Evolutionary conservation across 2,329 filamentous ascomycete species (phyloP), one percentile per base, ranked within the genome.

Genomic region (Penicillium sp.): DNA sequence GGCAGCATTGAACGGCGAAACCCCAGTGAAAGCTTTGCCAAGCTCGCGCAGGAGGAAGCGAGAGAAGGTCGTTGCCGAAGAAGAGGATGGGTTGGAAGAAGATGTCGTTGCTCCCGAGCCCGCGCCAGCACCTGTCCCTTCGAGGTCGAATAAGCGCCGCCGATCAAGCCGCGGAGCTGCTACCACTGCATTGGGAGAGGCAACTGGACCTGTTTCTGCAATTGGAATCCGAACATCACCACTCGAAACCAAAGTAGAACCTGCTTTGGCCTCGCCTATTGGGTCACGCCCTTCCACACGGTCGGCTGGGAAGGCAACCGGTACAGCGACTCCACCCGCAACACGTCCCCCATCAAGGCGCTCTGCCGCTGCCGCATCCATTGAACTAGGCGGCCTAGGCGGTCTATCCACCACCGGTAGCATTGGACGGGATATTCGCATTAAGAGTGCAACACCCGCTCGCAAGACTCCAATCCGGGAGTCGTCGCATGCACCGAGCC

Each of bases 21-120:
- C 35, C 5, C 36, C 49, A 28, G 18, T 16, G n/a, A 47, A 41
- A 13, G 9, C 47, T 22, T 8, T 49, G 46, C 6, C 60, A 61
- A 49, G 52, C 53, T 22, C 66, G 31, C 68, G 62, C 40, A 83
- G 82, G 64, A 73, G 80, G 42, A 83, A 82, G 58, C 69, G 76
- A 32, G 78, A 81, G 40, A 66, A 73, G 24, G 69, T 69, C 16
- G 69, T 69, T 2, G 61, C 64, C 8, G 52, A 56, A n/a, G 62
- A 63, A 23, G 51, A 56, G n/a, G 61, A 62, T 22, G 32, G 20
- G 14, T 11, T 42, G 40, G 51, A 52, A n/a, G 34, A 43, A n/a
- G 20, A 26, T 8, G 16, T 35, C 6, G 22, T 34, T 14, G 31
- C 26, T 8, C 31, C 45, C 18, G 16, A 22, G 4, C 39, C 43